Evolutionary conservation across 345 rosid species (phyloP).

Genomic region (Gossypium ekmanianum): DNA sequence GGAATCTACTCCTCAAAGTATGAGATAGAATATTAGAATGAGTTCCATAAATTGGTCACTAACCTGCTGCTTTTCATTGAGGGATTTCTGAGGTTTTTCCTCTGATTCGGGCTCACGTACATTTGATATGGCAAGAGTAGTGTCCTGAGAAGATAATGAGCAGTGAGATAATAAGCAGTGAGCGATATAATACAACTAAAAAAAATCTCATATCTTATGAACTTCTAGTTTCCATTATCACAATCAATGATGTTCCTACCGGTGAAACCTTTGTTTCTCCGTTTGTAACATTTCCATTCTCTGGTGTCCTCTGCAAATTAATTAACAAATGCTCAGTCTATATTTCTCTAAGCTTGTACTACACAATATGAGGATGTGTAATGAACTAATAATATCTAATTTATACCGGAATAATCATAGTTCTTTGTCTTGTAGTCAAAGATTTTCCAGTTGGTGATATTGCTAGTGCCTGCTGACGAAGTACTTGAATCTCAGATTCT

Average conservation of each 20-base stretch:
- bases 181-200: conserved; percentile 15
- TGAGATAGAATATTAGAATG: conserved; percentile 1
- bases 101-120: conserved; percentile 91
- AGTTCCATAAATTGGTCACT: conserved; percentile 14
- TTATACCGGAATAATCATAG: conserved; percentile 68
- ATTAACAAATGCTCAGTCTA: conserved; percentile 20
- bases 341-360: conserved; percentile 19
- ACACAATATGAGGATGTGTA: conserved; percentile 10
- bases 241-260: conserved; percentile 36
- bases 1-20: conserved; percentile 2
- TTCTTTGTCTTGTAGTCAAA: conserved; percentile 61
- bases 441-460: conserved; percentile 92
- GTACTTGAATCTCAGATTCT: conserved; percentile 97
- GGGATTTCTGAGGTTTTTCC: conserved; percentile 92
- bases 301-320: conserved; percentile 80
- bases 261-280: conserved; percentile 61
- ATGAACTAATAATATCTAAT: conserved; percentile 14
- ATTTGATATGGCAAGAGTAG: conserved; percentile 45
- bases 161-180: conserved; percentile 15
- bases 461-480: conserved; percentile 91
- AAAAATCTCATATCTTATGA: conserved; percentile 9
- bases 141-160: conserved; percentile 46
- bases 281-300: conserved; percentile 61
- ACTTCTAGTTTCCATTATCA: conserved; percentile 2
- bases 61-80: conserved; percentile 98